Evolutionary conservation across 2,329 filamentous ascomycete genomes (phyloP).

Genomic region (Penicillium sp.): DNA sequence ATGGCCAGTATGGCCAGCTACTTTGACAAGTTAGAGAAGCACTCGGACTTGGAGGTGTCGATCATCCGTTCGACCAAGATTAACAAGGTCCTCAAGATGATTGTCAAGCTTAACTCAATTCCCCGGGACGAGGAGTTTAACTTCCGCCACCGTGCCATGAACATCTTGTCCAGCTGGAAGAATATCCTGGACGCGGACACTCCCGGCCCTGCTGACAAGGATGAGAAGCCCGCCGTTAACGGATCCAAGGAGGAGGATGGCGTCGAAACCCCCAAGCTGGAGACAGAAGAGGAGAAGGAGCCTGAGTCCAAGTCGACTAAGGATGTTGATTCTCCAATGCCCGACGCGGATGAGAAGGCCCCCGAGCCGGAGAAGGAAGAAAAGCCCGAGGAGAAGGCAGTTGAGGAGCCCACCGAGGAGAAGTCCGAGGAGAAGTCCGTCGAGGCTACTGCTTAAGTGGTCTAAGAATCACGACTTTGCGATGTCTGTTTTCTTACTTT

Average conservation of each 20-base stretch:
- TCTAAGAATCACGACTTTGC: slow-evolving; percentile 9
- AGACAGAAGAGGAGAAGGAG: slow-evolving; percentile 37
- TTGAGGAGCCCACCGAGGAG: slow-evolving; percentile 29
- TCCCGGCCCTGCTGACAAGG: slow-evolving; percentile 42
- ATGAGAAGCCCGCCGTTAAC: slow-evolving; percentile 49
- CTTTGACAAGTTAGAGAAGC: slow-evolving; percentile 72
- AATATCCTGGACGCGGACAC: slow-evolving; percentile 68
- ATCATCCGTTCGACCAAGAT: slow-evolving; percentile 94
- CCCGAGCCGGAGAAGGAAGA: slow-evolving; percentile 35
- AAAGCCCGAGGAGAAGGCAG: slow-evolving; percentile 15
- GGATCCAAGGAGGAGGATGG: slow-evolving; percentile 42
- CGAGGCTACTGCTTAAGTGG: slow-evolving; percentile 28
- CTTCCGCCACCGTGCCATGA: slow-evolving; percentile 81
- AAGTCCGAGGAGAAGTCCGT: slow-evolving; percentile 29
- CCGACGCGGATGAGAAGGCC: slow-evolving; percentile 40
- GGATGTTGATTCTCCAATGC: slow-evolving; percentile 40
- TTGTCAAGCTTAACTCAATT: slow-evolving; percentile 82
- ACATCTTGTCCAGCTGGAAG: slow-evolving; percentile 85
- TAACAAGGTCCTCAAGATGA: slow-evolving; percentile 95
- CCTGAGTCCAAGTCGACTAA: slow-evolving; percentile 34
- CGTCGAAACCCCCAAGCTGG: slow-evolving; percentile 33
- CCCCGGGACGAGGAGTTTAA: slow-evolving; percentile 84
- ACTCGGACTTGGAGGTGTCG: slow-evolving; percentile 77
- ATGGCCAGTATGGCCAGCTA: slow-evolving; percentile 48
- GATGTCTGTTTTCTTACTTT: slow-evolving; percentile 5